Conservation (phyloP, 2,329 filamentous ascomycete species). For the Penicillium sp. region DNA sequence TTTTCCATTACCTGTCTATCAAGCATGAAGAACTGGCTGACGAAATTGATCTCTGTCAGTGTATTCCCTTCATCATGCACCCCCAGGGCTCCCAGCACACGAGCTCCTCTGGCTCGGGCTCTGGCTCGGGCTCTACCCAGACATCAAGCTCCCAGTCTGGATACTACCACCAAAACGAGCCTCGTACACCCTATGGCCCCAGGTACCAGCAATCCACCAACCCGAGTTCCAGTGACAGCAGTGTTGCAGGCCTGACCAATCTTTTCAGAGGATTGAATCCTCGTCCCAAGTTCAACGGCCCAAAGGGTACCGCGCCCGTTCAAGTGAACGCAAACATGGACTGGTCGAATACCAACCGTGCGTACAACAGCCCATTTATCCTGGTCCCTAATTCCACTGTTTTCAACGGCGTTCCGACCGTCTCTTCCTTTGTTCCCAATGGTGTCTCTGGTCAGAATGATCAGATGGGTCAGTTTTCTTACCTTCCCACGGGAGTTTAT, state of each 20-base stretch:
- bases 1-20: not conserved
- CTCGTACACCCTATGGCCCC: conserved; percentile 23
- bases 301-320: conserved; percentile 27
- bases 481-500: conserved; percentile 38
- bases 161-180: conserved; percentile 26
- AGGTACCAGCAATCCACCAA: conserved; percentile 21
- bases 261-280: conserved; percentile 27
- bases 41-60: not conserved
- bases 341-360: conserved; percentile 28
- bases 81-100: conserved; percentile 24
- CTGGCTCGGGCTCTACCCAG: conserved; percentile 20
- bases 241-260: conserved; percentile 20
- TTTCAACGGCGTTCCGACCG: conserved; percentile 31
- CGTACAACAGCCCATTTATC: conserved; percentile 30
- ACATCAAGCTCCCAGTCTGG: conserved; percentile 22
- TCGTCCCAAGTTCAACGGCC: conserved; percentile 26
- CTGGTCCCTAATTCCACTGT: conserved; percentile 34
- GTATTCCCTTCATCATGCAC: conserved; percentile 20
- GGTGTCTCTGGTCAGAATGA: conserved; percentile 30
- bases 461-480: conserved; percentile 35
- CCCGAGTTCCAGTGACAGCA: conserved; percentile 18
- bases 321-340: conserved; percentile 28
- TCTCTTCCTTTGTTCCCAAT: conserved; percentile 29
- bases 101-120: conserved; percentile 26
- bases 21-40: not conserved